Percentiles rank a stretch among this genome's conserved stretches.
phyloP scores from a whole-genome alignment of 495 filamentous ascomycete genomes.

The Annulohypoxylon stygium region DNA sequence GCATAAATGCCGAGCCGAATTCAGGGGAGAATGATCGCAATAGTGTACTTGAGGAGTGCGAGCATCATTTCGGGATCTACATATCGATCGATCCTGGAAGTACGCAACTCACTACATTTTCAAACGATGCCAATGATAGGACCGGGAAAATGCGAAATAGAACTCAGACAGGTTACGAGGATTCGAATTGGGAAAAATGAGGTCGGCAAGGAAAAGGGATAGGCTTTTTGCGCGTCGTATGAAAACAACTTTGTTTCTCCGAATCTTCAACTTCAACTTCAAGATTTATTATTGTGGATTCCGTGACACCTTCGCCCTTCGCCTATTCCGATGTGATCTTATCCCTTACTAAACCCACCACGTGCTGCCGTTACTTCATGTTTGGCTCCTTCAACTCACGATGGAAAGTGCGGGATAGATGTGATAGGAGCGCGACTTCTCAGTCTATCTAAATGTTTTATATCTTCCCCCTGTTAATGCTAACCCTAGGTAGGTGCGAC shows the following conservation, averaged over 20 bases:
- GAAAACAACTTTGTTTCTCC: conserved; percentile 1
- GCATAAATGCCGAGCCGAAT: conserved; percentile 41
- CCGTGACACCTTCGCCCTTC: background rate
- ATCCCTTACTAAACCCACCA: conserved; percentile 10
- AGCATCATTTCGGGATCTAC: conserved; percentile 22
- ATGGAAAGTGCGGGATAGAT: background rate
- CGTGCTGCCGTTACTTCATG: background rate
- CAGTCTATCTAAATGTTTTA: background rate
- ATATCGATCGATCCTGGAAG: conserved; percentile 19
- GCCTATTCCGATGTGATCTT: background rate
- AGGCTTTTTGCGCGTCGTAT: conserved; percentile 22
- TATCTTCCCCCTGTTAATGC: background rate
- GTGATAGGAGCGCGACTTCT: background rate
- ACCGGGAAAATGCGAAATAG: background rate
- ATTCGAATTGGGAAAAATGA: background rate
- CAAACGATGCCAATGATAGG: background rate
- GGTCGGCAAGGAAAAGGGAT: conserved; percentile 6
- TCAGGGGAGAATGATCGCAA: conserved; percentile 5
- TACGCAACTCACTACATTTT: conserved; percentile 25
- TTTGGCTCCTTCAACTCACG: conserved; percentile 3
- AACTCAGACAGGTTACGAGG: conserved; percentile 4
- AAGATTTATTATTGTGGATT: background rate
- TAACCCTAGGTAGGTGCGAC: conserved; percentile 20
- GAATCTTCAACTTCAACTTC: background rate
- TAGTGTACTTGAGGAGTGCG: background rate